These are phyloP conservation scores for Cylindrodendrum hubeiense DNA, from an alignment of 2,329 filamentous ascomycete genomes.

Conservation along the genomic window DNA sequence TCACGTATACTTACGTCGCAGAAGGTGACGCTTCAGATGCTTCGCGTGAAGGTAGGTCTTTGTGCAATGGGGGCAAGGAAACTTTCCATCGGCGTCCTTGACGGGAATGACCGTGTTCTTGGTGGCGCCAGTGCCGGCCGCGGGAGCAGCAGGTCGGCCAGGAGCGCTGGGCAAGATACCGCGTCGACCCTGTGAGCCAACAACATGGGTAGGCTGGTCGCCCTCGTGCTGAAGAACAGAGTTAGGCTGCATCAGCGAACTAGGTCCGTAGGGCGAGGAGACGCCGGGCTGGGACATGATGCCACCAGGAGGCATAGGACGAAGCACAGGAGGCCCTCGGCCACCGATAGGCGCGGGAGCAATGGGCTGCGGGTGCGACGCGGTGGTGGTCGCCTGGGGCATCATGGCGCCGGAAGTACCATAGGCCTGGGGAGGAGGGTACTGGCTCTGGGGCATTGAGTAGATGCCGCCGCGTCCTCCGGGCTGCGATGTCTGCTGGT, in stretches of 20 bases:
- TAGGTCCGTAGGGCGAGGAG: constrained; percentile 71
- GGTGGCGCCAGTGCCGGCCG: constrained; percentile 74
- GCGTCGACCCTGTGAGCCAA: constrained; percentile 92
- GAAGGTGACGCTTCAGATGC: constrained; percentile 94
- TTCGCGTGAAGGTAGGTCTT: constrained; percentile 98
- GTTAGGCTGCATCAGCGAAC: constrained; percentile 68
- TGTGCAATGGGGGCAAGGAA: constrained; percentile 96
- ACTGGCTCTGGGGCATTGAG: constrained; percentile 69
- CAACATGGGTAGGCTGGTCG: constrained; percentile 87
- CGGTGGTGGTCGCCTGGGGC: constrained; percentile 74
- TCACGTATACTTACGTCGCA: constrained; percentile 82
- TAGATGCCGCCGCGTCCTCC: constrained; percentile 63
- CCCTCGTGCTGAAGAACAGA: constrained; percentile 64
- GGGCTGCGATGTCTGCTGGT: constrained; percentile 64
- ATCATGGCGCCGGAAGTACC: constrained; percentile 71
- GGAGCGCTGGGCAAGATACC: constrained; percentile 93
- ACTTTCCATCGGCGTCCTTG: constrained; percentile 98
- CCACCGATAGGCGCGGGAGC: constrained; percentile 75
- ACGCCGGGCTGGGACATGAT: constrained; percentile 70
- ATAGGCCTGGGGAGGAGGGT: constrained; percentile 67
- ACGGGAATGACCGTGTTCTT: constrained; percentile 90
- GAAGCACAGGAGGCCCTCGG: constrained; percentile 70
- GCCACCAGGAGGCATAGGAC: constrained; percentile 78
- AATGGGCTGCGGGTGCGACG: constrained; percentile 81
- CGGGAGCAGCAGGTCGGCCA: constrained; percentile 82